phyloP scores from a whole-genome alignment of 768 basidiomycete genomes.

The Ramaria rubella region DNA sequence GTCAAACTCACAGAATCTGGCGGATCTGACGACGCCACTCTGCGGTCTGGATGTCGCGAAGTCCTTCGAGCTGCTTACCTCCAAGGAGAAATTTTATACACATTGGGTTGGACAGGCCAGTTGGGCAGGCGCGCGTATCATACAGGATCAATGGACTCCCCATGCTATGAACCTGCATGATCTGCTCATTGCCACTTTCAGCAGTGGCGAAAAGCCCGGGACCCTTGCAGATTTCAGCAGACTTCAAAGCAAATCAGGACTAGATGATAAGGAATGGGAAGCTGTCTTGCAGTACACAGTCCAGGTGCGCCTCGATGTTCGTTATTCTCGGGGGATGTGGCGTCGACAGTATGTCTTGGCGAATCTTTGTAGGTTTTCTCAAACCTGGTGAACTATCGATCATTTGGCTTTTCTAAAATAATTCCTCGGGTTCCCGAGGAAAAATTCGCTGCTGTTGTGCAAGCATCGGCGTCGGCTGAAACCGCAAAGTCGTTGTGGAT shows the following conservation, averaged over 20 bases:
- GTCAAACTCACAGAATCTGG: slow-evolving; percentile 53
- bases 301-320: slow-evolving; percentile 42
- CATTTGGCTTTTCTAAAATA: slow-evolving; percentile 83
- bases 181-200: slow-evolving; percentile 64
- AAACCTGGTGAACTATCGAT: slow-evolving; percentile 57
- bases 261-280: slow-evolving; percentile 59
- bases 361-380: slow-evolving; percentile 16
- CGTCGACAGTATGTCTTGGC: slow-evolving; percentile 44
- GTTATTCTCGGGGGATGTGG: slow-evolving; percentile 25
- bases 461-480: slow-evolving; percentile 50
- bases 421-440: slow-evolving; percentile 58
- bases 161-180: slow-evolving; percentile 64
- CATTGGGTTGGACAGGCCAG: slow-evolving; percentile 65
- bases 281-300: slow-evolving; percentile 63
- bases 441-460: slow-evolving; percentile 59
- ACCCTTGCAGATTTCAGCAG: slow-evolving; percentile 45
- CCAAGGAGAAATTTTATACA: slow-evolving; percentile 71
- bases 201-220: slow-evolving; percentile 39
- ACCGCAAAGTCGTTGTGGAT: slow-evolving; percentile 57
- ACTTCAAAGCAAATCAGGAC: slow-evolving; percentile 47
- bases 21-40: slow-evolving; percentile 70
- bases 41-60: slow-evolving; percentile 64
- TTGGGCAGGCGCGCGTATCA: slow-evolving; percentile 82
- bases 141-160: slow-evolving; percentile 78
- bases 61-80: slow-evolving; percentile 49